These are phyloP conservation scores for Helicostylum pulchrum DNA, from an alignment of 192 early-diverging fungal species.

Conservation along the genomic window DNA sequence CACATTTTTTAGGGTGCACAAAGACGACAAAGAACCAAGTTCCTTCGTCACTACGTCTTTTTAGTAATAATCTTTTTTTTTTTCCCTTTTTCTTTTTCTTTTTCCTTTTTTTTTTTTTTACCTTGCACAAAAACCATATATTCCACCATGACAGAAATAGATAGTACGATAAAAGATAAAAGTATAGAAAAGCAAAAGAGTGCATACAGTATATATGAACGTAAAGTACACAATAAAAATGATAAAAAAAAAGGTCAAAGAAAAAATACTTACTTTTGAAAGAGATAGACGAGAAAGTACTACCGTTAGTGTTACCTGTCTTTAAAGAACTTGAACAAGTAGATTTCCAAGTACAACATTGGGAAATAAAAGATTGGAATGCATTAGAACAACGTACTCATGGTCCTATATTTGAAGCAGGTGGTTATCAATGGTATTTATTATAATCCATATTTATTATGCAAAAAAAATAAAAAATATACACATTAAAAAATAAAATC, in stretches of 20 bases:
- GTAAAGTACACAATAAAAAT: neutral
- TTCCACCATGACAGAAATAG: neutral
- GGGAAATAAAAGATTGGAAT: slow-evolving; percentile 19
- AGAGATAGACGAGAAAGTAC: neutral
- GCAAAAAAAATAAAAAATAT: neutral
- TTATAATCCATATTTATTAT: neutral
- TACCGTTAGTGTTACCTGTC: neutral
- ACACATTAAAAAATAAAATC: neutral
- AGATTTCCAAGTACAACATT: slow-evolving; percentile 15
- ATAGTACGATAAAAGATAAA: neutral
- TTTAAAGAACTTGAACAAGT: slow-evolving; percentile 13
- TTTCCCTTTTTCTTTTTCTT: no score
- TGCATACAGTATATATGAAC: neutral
- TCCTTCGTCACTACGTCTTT: no score
- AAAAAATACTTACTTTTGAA: neutral
- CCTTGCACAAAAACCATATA: no score
- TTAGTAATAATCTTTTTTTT: no score
- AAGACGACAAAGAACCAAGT: no score
- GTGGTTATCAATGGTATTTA: slow-evolving; percentile 19
- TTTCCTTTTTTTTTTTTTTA: no score
- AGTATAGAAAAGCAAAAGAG: neutral
- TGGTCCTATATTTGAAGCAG: slow-evolving; percentile 19
- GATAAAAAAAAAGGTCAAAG: neutral
- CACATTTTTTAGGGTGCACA: no score
- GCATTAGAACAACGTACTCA: slow-evolving; percentile 5